Evolutionary conservation across 305 asterid species (phyloP), one percentile per base, ranked within the genome.

Genomic region (Fraxinus albicans): DNA sequence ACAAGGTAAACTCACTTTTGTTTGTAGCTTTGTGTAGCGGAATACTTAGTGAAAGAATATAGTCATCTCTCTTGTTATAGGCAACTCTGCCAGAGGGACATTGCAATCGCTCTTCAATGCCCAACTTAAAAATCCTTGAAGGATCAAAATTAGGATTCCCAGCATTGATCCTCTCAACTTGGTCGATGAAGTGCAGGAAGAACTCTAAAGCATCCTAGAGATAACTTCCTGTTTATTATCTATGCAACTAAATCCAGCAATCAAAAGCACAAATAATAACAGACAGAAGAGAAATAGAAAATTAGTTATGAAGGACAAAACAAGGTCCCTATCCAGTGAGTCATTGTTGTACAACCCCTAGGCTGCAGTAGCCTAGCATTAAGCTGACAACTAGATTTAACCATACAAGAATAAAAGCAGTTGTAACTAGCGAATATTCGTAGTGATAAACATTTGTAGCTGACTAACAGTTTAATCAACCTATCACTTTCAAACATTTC

Each of bases 131-230:
- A 87, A 97, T 91, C 88, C 92, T 92, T 67, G 99, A 86, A 65
- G 99, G 98, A 87, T 96, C 99, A 79, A 84, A 72, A 75, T 75
- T 76, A 53, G 91, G 91, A 88, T 86, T 89, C 82, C 89, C 93
- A n/a, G 90, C 35, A 91, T 95, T 92, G 82, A 79, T 84, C 82
- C 95, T 90, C 86, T 95, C 98, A 82, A 93, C 95, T 88, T 94
- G 99, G 84, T 96, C 98, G 82, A 95, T 89, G 53, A 96, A 92
- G 90, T 96, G 98, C 36, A 96, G 93, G 89, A 96, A 96, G 90
- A 93, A 96, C 90, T 96, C 99, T 84, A 96, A 88, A 42, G 98
- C 98, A 87, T 96, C 99, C 99, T 96, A 86, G 38, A 89, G 44
- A 81, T 55, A 69, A 80, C 42, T 19, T 84, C 79, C 70, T 34